phyloP scores from a whole-genome alignment of 2,329 filamentous ascomycete species.

The Chaetomiaceae sp. region DNA sequence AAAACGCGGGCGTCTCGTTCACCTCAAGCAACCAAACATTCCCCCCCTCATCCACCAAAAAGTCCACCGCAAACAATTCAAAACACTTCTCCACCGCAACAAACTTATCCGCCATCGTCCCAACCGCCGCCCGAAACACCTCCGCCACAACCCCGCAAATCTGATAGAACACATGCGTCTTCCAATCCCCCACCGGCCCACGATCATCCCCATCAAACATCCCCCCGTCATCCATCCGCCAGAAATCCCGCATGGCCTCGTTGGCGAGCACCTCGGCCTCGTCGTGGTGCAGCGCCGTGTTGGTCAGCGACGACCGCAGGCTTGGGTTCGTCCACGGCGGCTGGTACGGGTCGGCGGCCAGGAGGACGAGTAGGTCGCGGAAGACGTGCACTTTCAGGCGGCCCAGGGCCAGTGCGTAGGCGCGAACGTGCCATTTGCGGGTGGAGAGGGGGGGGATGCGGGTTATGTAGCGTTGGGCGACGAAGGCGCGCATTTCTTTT shows the following conservation, averaged over 20 bases:
- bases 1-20: conserved; percentile 37
- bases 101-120: conserved; percentile 39
- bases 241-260: conserved; percentile 35
- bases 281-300: conserved; percentile 35
- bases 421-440: conserved; percentile 36
- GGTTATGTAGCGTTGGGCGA: conserved; percentile 36
- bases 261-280: conserved; percentile 31
- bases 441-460: conserved; percentile 30
- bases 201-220: conserved; percentile 29
- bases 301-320: conserved; percentile 34
- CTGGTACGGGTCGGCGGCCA: conserved; percentile 33
- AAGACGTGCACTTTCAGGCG: conserved; percentile 37
- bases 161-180: conserved; percentile 32
- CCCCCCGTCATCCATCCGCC: conserved; percentile 15
- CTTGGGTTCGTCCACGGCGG: conserved; percentile 35
- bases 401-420: conserved; percentile 34
- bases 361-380: conserved; percentile 33
- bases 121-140: conserved; percentile 32
- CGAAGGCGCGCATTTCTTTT: conserved; percentile 34
- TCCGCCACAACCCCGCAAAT: conserved; percentile 33
- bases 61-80: conserved; percentile 36
- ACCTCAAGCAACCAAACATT: conserved; percentile 35
- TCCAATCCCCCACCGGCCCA: conserved; percentile 29
- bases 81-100: conserved; percentile 35
- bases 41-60: conserved; percentile 31